These are phyloP conservation scores for Bruguiera parviflora DNA, from an alignment of 345 rosid species.

Conservation along the genomic window DNA sequence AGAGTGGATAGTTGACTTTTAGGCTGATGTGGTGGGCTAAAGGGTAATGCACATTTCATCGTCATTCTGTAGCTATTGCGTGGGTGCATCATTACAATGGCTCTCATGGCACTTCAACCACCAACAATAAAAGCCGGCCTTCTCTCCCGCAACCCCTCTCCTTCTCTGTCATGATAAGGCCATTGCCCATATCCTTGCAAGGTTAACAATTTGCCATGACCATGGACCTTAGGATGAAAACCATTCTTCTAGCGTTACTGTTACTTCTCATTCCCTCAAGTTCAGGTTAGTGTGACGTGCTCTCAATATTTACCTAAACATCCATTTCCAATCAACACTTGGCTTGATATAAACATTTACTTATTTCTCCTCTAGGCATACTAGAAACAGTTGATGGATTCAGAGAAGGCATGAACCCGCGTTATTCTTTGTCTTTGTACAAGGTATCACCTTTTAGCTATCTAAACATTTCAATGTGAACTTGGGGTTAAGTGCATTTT, in stretches of 20 bases:
- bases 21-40: slow-evolving; percentile 25
- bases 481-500: no score
- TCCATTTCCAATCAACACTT: background rate
- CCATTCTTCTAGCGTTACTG: slow-evolving; percentile 37
- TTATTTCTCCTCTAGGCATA: slow-evolving; percentile 19
- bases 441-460: slow-evolving; percentile 17
- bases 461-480: no score
- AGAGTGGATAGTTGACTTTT: slow-evolving; percentile 41
- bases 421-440: slow-evolving; percentile 21
- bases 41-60: slow-evolving; percentile 32
- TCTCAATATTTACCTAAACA: background rate
- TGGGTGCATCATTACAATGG: slow-evolving; percentile 35
- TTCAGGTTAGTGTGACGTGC: slow-evolving; percentile 21
- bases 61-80: slow-evolving; percentile 43
- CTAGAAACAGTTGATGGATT: slow-evolving; percentile 37
- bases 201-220: slow-evolving; percentile 35
- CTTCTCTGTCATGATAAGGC: slow-evolving; percentile 10
- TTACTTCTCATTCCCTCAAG: slow-evolving; percentile 35
- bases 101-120: slow-evolving; percentile 24
- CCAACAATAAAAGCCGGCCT: slow-evolving; percentile 19
- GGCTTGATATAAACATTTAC: no score
- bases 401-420: slow-evolving; percentile 28
- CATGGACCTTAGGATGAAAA: slow-evolving; percentile 26
- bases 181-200: background rate
- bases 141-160: slow-evolving; percentile 22